A percentile compares a stretch with the other conserved stretches of the same genome.
Conservation (phyloP, 768 basidiomycete species). For the Mycena albidolilacea region DNA sequence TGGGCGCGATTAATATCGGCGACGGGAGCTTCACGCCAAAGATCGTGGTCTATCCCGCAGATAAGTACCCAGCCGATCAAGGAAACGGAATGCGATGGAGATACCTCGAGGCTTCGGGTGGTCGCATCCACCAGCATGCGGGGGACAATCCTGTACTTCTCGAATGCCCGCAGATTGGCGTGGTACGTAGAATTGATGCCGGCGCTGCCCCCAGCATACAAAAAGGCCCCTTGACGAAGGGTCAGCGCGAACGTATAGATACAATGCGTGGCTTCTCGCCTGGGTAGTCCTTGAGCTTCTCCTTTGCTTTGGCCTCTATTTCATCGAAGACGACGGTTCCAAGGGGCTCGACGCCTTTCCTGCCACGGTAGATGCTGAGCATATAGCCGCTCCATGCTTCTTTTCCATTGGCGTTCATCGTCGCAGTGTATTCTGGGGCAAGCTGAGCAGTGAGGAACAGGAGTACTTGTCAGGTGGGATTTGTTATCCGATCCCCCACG, state of each 20-base stretch:
- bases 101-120: conserved; percentile 72
- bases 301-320: conserved; percentile 77
- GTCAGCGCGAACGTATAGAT: background rate
- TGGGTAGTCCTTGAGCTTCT: conserved; percentile 70
- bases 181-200: conserved; percentile 78
- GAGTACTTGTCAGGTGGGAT: too few species aligned
- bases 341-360: conserved; percentile 60
- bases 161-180: conserved; percentile 75
- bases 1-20: conserved; percentile 79
- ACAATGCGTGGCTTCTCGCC: conserved; percentile 52
- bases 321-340: conserved; percentile 75
- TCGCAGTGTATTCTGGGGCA: background rate
- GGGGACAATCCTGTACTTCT: conserved; percentile 83
- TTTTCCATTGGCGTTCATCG: background rate
- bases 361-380: conserved; percentile 55
- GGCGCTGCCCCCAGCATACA: conserved; percentile 85
- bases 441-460: too few species aligned
- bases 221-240: conserved; percentile 66
- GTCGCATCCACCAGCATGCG: conserved; percentile 80
- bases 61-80: background rate
- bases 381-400: conserved; percentile 59
- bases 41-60: conserved; percentile 68
- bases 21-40: conserved; percentile 76
- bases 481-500: too few species aligned
- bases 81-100: background rate